These are phyloP conservation scores for Carpinus viminea DNA, from an alignment of 306 rosid genomes.

Conservation along the genomic window DNA sequence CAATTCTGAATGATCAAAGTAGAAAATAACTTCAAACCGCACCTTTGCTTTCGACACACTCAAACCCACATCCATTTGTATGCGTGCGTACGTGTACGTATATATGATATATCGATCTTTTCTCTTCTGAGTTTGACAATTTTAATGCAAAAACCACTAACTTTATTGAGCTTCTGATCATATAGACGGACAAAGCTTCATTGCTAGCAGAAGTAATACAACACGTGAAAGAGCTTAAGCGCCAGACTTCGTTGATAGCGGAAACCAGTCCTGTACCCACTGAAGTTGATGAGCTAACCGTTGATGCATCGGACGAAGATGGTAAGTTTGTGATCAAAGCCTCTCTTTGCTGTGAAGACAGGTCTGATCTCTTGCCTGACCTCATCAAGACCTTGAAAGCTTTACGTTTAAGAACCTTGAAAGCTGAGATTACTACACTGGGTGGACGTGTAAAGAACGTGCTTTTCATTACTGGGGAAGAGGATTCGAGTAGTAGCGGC, in stretches of 20 bases:
- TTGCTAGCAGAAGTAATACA: conserved; percentile 83
- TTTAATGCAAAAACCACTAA: not conserved
- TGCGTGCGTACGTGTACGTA: not conserved
- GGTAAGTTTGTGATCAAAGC: conserved; percentile 80
- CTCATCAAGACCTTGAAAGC: conserved; percentile 72
- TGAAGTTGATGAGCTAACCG: conserved; percentile 67
- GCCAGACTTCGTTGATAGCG: conserved; percentile 68
- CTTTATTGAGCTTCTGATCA: not conserved
- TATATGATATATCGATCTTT: not conserved
- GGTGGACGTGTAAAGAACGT: conserved; percentile 86
- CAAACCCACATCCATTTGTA: not conserved
- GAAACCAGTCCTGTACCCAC: conserved; percentile 80
- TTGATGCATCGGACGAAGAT: conserved; percentile 66
- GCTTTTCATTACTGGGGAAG: conserved; percentile 64
- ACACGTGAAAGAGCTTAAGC: conserved; percentile 84
- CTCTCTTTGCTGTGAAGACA: conserved; percentile 83
- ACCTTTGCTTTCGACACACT: not conserved
- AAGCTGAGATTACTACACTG: conserved; percentile 79
- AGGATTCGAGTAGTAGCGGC: conserved; percentile 43
- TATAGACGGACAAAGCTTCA: conserved; percentile 90
- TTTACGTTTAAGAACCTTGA: conserved; percentile 61
- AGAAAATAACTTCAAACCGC: not conserved
- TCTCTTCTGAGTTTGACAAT: not conserved
- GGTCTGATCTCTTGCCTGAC: conserved; percentile 81
- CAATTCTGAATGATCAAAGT: not conserved